Base-by-base conservation (phyloP, 1,284 basidiomycete genomes). In the Malassezia furfur region DNA sequence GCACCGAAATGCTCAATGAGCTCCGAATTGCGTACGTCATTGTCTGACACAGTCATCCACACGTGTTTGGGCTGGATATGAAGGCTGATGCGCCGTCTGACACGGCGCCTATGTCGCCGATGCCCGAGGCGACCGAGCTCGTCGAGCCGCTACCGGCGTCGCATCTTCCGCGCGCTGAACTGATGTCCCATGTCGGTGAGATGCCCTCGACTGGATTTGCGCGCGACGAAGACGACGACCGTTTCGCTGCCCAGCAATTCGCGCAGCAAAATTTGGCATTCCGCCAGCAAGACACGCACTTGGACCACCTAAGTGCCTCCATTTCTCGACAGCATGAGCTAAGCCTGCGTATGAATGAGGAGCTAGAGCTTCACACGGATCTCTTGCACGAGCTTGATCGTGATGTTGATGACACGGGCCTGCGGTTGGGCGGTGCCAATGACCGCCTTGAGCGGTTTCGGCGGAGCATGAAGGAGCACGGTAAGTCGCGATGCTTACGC, bases 281-380 rank as follows among this genome's bases (percentile, higher is more conserved):
- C 57, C 43, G 59, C 7, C 53, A 60, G 12, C 71, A 74, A 28
- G 70, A 71, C 21, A 50, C 48, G 25, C 68, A 72, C 12, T 62
- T 74, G 30, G 70, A 74, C 40, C 39, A 52, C 6, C 61, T 74
- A 11, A 53, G 65, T 8, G 58, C 63, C 0, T 68, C 66, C 11
- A 67, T 74, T 30, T 59, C 59, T 7, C 64, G 71, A 14, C 71
- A 74, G 52, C 68, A 68, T 43, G 56, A 68, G 30, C 52, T 72
- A 35, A 66, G 65, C 19, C 17, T 74, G 47, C 68, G 64, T 37
- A 71, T 74, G 70, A 70, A 71, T 54, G 67, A 74, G 48, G 71
- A 74, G 57, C 61, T 74, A 15, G 70, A 70, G 30, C 44, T 69
- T 21, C 71, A 74, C 34, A 50, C 63, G 17, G 66, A 66, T 28